Evolutionary conservation across 768 basidiomycete species (phyloP), one percentile per base, ranked within the genome.

Genomic region (Nidularia sp.): DNA sequence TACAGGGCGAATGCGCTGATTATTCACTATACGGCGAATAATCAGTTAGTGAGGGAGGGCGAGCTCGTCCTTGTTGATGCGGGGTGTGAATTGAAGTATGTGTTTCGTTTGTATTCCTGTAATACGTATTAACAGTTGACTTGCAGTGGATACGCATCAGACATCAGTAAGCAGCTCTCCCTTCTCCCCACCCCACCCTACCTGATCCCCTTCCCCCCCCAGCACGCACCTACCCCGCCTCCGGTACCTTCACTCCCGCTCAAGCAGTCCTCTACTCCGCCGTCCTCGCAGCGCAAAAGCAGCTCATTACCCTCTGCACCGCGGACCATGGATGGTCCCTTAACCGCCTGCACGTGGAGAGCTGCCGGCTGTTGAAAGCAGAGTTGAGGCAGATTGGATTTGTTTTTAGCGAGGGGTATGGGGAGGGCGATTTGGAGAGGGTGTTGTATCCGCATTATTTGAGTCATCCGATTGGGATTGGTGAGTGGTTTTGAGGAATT

Each of bases 11-110:
- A 98, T 62, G 85, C 91, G 6, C 76, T 97, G 1, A 86, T 90
- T 41, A 93, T 99, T 55, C 97, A 99, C 61, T 98, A 98, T 64
- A 96, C 93, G 0, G 79, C 86, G 13, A 98, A 98, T 66, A 86
- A 96, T 64, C 89, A 90, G 52, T 59, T 88, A 15, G 68, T 95
- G 6, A 73, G 76, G 39, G 69, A 82, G 1, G 82, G 76, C 15
- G 94, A 98, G 59, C 73, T 92, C 58, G 74, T 97, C 12, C 76
- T 97, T 9, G 81, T 98, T 49, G 94, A 98, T 56, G 94, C 93
- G 1, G 94, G 92, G 43, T 94, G 93, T 61, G 93, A 96, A 76
- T 90, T 83, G 71, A 88, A 92, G 91, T 92, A 49, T 50, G 81
- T 64, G 41, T 22, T 31, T 46, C 29, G 7, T 35, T 50, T 43